Evolutionary conservation across 2,329 filamentous ascomycete species (phyloP).

Genomic region (Calycina herbarum): DNA sequence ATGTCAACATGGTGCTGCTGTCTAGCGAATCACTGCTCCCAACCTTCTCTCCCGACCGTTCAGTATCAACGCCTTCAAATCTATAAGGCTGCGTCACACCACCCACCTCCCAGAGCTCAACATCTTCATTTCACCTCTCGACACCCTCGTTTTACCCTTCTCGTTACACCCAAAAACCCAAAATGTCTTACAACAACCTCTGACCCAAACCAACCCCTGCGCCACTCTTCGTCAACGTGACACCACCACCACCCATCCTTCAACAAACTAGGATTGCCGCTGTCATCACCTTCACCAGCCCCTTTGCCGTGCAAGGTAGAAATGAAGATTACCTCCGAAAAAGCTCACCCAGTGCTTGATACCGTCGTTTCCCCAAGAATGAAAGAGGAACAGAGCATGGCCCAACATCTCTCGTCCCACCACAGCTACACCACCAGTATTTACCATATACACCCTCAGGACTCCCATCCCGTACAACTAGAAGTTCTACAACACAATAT

Average conservation of each 20-base stretch:
- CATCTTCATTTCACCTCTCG: background rate
- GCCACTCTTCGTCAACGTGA: constrained; percentile 3
- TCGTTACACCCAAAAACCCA: background rate
- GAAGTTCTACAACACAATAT: constrained; percentile 1
- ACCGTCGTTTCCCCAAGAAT: constrained; percentile 1
- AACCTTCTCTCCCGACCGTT: background rate
- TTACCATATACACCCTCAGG: background rate
- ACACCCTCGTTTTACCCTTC: background rate
- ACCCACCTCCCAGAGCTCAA: background rate
- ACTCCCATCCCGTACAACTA: background rate
- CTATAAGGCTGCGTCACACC: constrained; percentile 3
- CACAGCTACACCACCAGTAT: constrained; percentile 3
- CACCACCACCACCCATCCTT: background rate
- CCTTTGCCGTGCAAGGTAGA: background rate
- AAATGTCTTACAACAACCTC: constrained; percentile 3
- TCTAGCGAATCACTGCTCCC: background rate
- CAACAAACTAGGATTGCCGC: constrained; percentile 3
- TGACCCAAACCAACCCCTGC: constrained; percentile 1
- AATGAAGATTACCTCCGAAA: constrained; percentile 6
- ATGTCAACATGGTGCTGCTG: background rate
- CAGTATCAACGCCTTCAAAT: background rate
- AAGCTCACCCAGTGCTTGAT: background rate
- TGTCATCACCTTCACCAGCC: background rate
- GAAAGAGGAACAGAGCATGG: constrained; percentile 10
- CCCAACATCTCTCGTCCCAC: background rate